These are phyloP conservation scores for Rhazya stricta DNA, from an alignment of 257 asterid species.

Conservation along the genomic window DNA sequence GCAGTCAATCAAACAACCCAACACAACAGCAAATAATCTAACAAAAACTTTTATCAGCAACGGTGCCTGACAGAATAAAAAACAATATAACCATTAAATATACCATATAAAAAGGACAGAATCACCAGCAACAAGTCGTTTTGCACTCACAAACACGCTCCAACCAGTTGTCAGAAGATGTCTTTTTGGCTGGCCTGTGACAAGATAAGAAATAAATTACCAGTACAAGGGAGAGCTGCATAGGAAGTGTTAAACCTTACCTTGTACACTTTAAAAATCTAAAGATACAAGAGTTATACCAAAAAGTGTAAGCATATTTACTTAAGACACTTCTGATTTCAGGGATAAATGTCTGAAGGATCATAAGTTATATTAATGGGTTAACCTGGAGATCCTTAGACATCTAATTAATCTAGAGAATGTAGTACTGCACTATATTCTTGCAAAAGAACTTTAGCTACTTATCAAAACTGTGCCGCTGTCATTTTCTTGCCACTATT, in stretches of 20 bases:
- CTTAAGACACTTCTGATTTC: background rate
- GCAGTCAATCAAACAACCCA: background rate
- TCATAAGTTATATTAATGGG: background rate
- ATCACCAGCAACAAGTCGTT: conserved; percentile 82
- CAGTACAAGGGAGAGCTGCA: background rate
- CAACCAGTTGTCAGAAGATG: conserved; percentile 85
- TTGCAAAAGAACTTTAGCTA: background rate
- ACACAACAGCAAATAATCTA: background rate
- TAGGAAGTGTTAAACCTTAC: background rate
- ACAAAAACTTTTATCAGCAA: background rate
- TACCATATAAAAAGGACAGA: conserved; percentile 83
- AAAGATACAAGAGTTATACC: background rate
- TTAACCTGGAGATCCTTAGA: background rate
- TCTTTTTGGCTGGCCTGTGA: conserved; percentile 81
- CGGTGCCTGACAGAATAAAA: background rate
- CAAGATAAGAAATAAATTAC: conserved; percentile 1
- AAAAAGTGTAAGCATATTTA: background rate
- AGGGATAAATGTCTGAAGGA: background rate
- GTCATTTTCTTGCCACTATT: background rate
- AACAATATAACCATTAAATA: conserved; percentile 3
- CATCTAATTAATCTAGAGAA: background rate
- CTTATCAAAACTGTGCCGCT: background rate
- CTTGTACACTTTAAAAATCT: too few relatives aligned
- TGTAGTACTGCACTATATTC: background rate
- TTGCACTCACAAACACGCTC: conserved; percentile 79